These are phyloP conservation scores for Dinochytrium kinnereticum DNA, from an alignment of 371 early-diverging fungal genomes.

Conservation along the genomic window DNA sequence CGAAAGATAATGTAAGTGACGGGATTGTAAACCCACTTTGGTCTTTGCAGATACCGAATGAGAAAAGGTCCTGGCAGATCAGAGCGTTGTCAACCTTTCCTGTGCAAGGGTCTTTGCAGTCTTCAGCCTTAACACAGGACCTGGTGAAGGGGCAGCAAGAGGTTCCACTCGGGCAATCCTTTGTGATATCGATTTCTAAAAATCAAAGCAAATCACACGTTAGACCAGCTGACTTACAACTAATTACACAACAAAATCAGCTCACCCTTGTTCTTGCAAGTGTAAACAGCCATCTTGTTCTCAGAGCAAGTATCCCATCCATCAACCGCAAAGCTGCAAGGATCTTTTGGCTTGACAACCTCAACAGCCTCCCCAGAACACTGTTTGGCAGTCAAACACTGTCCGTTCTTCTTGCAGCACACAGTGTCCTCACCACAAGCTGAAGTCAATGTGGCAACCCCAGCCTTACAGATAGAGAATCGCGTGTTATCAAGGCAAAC, in stretches of 20 bases:
- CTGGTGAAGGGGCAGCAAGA: constrained; percentile 1
- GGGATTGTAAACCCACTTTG: background rate
- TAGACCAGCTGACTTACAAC: too few species aligned
- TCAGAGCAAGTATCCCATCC: constrained; percentile 6
- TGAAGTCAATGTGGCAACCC: too few species aligned
- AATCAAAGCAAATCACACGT: background rate
- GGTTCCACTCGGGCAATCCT: background rate
- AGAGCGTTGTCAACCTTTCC: background rate
- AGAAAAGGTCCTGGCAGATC: background rate
- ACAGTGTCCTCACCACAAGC: constrained; percentile 5
- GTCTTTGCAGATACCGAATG: background rate
- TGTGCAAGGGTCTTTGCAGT: constrained; percentile 17
- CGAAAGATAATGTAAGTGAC: background rate
- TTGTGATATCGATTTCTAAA: background rate
- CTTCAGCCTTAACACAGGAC: background rate
- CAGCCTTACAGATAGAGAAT: background rate
- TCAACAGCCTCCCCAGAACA: constrained; percentile 4
- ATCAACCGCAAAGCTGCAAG: background rate
- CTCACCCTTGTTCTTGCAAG: constrained; percentile 10
- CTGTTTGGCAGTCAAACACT: background rate
- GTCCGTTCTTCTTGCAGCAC: constrained; percentile 8
- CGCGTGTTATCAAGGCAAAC: background rate
- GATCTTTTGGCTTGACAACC: constrained; percentile 2
- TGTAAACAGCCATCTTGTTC: background rate
- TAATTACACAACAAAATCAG: background rate